These are phyloP conservation scores for Neurospora hispaniola DNA, from an alignment of 495 filamentous ascomycete genomes.

Conservation along the genomic window DNA sequence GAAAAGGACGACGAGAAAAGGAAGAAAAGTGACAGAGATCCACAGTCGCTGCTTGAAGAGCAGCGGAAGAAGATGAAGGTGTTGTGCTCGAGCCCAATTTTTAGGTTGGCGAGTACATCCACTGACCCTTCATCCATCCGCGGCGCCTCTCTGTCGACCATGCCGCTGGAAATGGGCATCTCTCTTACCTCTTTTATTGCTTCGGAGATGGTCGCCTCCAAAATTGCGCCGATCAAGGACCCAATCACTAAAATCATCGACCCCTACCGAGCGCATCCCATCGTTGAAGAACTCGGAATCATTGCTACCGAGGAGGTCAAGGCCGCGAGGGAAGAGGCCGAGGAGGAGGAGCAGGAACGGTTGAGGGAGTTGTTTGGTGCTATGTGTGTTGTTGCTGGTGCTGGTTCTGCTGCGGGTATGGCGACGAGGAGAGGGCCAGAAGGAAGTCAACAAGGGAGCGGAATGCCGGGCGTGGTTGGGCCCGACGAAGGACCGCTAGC, in stretches of 20 bases:
- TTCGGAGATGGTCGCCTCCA: conserved; percentile 10
- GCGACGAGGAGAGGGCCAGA: background rate
- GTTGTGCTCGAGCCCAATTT: conserved; percentile 52
- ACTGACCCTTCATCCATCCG: conserved; percentile 42
- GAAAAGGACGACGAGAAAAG: conserved; percentile 10
- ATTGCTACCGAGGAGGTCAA: background rate
- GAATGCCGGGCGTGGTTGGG: conserved; percentile 14
- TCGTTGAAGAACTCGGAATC: background rate
- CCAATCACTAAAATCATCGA: conserved; percentile 3
- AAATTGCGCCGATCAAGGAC: conserved; percentile 34
- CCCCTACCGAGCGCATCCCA: background rate
- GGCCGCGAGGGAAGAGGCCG: background rate
- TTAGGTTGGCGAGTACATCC: conserved; percentile 52
- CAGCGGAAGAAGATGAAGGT: conserved; percentile 30
- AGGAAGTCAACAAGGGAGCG: background rate
- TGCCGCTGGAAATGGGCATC: conserved; percentile 54
- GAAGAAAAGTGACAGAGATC: background rate
- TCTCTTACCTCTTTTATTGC: conserved; percentile 46
- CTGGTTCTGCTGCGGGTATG: background rate
- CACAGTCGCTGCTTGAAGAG: rapidly evolving
- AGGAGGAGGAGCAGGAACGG: background rate
- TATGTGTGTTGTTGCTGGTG: background rate
- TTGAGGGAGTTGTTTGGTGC: background rate
- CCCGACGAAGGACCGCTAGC: conserved; percentile 41
- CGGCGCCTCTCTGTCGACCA: conserved; percentile 51